A percentile compares a stretch with the other conserved stretches of the same genome.
These are phyloP conservation scores for Tetrastigma voinierianum DNA, from an alignment of 164 flowering plant genomes.

Conservation along the genomic window DNA sequence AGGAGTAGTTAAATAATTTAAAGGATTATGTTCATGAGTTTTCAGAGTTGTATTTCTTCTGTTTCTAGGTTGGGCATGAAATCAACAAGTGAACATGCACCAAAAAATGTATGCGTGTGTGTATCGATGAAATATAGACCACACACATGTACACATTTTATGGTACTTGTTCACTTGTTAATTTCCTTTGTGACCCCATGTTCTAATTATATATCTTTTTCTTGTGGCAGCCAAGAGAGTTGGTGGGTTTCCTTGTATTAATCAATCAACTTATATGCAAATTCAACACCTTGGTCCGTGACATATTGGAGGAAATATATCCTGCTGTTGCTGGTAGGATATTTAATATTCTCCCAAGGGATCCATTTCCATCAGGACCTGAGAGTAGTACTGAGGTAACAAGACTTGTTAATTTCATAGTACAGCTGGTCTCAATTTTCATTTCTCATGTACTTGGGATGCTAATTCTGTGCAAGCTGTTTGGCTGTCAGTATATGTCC, in stretches of 20 bases:
- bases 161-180: background rate
- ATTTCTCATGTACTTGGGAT: background rate
- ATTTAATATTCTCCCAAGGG: conserved; percentile 67
- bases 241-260: conserved; percentile 73
- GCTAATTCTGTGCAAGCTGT: background rate
- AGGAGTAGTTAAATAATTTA: too few relatives aligned
- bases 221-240: conserved; percentile 82
- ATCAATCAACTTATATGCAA: conserved; percentile 95
- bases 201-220: conserved; percentile 10
- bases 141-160: too few relatives aligned
- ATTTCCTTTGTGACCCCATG: background rate
- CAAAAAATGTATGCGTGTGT: too few relatives aligned
- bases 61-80: too few relatives aligned
- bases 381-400: conserved; percentile 90
- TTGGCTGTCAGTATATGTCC: too few relatives aligned
- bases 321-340: conserved; percentile 77
- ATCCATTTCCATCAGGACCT: conserved; percentile 70
- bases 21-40: too few relatives aligned
- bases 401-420: too few relatives aligned
- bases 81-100: too few relatives aligned
- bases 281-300: conserved; percentile 56
- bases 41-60: too few relatives aligned
- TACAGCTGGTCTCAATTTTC: too few relatives aligned
- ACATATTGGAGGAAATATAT: conserved; percentile 80
- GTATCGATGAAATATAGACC: too few relatives aligned